Evolutionary conservation across 768 basidiomycete species (phyloP), one percentile per base, ranked within the genome.

Genomic region (Trametes elegans): DNA sequence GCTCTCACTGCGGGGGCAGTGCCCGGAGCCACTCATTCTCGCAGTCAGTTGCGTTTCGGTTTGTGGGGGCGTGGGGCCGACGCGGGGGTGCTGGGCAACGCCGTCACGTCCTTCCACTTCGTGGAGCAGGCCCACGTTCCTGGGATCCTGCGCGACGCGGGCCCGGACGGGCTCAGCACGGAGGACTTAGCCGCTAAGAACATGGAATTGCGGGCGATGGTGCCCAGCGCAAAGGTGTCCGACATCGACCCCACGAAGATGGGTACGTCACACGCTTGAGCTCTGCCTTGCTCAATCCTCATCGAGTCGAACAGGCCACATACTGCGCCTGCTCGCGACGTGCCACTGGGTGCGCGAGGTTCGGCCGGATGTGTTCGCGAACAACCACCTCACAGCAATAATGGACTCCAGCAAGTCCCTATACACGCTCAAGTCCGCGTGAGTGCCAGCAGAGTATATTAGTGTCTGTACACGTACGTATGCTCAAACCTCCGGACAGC

Each of bases 281-380:
- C n/a, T 26, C 14, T 45, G 19, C 43, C 21, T 43, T 16, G 38
- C 27, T 7, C 14, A 21, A 3, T 14, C 24, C 16, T 2, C 8
- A 6, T 3, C 11, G 19, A 18, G 1, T 14, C 8, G 3, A 21
- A 5, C 18, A 90, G 88, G 82, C 1, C 89, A 89, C 63, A 77
- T 81, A 29, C 76, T 92, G 40, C 83, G 90, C 39, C 74, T 89
- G 21, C 77, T 91, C 34, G 87, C 88, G 11, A 87, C 88, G 0
- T 85, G 89, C 64, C 88, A 91, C 66, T 78, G 90, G 48, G 72
- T 89, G 28, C 75, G 77, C 39, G 90, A 92, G 67, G 73, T 81
- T 2, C 72, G 76, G 16, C 88, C 87, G 6, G 79, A 90, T 63
- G 81, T 84, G 7, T 92, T 91, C 62, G 74, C 87, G 6, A 75